A percentile compares a stretch with the other conserved stretches of the same genome.
Conservation (phyloP, 331 rosid genomes). For the Spiraea crenata region DNA sequence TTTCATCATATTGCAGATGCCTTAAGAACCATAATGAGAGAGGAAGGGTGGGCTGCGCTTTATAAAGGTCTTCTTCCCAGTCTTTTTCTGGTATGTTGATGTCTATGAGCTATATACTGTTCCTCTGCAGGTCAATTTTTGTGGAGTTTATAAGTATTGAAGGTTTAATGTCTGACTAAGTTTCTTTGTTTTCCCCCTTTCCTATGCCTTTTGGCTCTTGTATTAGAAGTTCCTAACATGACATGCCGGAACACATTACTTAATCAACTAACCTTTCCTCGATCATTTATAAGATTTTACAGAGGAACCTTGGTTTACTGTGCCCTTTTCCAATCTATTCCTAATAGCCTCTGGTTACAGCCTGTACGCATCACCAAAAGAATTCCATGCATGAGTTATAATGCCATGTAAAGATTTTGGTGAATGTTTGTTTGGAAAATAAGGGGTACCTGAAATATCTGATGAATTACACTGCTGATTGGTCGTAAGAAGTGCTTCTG, state of each 20-base stretch:
- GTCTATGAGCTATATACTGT: conserved; percentile 22
- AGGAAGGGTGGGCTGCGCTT: conserved; percentile 76
- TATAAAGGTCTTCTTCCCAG: conserved; percentile 78
- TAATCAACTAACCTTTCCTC: not conserved
- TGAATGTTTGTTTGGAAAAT: not conserved
- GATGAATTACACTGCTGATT: not conserved
- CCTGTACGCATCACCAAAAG: not conserved
- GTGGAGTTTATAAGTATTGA: not conserved
- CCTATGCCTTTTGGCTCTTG: not conserved
- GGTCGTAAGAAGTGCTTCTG: not conserved
- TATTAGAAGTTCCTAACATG: not conserved
- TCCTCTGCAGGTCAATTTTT: not conserved
- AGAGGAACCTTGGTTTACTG: not conserved
- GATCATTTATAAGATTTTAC: not conserved
- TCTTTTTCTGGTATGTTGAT: conserved; percentile 64
- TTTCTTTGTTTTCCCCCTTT: not conserved
- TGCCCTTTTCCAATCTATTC: not conserved
- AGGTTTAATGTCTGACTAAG: not conserved
- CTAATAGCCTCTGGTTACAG: not conserved
- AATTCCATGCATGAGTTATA: not conserved
- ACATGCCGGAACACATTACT: not conserved
- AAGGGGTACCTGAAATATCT: not conserved
- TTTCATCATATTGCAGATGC: conserved; percentile 61
- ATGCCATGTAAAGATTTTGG: not conserved
- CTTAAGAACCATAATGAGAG: conserved; percentile 78